These are phyloP conservation scores for Knoxia roxburghii DNA, from an alignment of 257 asterid species.

Conservation along the genomic window DNA sequence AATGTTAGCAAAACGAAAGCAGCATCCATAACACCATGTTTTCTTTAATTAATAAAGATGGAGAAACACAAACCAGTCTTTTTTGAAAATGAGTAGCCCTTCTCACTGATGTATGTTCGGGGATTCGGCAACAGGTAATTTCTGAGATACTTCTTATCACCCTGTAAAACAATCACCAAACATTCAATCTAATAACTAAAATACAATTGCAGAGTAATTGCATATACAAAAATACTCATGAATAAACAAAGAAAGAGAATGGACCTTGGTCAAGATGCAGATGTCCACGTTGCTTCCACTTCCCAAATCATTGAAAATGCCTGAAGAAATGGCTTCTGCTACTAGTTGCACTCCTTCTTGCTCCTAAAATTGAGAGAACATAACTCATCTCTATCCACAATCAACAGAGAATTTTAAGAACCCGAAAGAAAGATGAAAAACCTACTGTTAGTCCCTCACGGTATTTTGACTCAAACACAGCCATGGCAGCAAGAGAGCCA, in stretches of 20 bases:
- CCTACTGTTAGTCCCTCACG: constrained; percentile 80
- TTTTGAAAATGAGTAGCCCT: constrained; percentile 66
- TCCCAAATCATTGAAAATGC: constrained; percentile 90
- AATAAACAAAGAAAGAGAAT: constrained; percentile 6
- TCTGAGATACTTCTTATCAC: constrained; percentile 69
- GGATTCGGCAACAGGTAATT: constrained; percentile 74
- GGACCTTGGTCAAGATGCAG: constrained; percentile 83
- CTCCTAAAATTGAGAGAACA: constrained; percentile 44
- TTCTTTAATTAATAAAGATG: too few relatives aligned
- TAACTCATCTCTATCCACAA: constrained; percentile 8
- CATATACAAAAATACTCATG: neutral
- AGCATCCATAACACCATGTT: too few relatives aligned
- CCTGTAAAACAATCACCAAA: constrained; percentile 32
- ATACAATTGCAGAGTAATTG: neutral
- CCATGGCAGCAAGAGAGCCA: constrained; percentile 98
- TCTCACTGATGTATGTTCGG: constrained; percentile 70
- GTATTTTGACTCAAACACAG: constrained; percentile 80
- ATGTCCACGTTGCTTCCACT: constrained; percentile 97
- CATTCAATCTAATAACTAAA: constrained; percentile 2
- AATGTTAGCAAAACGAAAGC: too few relatives aligned
- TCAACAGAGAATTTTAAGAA: neutral
- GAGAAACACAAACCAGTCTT: constrained; percentile 65
- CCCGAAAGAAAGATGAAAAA: constrained; percentile 15
- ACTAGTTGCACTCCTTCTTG: constrained; percentile 83
- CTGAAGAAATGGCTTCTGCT: constrained; percentile 88